Conservation (phyloP, 345 rosid species). For the Adansonia digitata region DNA sequence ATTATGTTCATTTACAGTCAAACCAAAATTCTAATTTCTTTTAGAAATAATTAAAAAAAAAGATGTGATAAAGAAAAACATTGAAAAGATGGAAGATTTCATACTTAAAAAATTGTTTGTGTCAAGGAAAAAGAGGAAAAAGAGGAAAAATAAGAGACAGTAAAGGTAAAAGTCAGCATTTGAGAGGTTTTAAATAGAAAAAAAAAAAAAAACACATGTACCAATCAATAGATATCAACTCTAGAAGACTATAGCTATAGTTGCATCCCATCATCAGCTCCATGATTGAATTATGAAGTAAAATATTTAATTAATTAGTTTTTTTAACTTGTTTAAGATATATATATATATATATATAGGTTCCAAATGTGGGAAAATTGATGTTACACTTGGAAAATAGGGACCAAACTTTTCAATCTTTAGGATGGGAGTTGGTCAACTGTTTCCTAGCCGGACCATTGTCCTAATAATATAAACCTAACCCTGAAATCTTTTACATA, state of each 20-base stretch:
- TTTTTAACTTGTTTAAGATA: no score
- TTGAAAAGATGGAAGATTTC: slow-evolving; percentile 14
- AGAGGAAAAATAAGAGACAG: neutral
- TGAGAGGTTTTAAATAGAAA: slow-evolving; percentile 9
- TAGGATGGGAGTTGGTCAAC: slow-evolving; percentile 20
- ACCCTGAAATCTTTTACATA: neutral
- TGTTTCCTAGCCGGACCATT: slow-evolving; percentile 5
- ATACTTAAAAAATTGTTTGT: neutral
- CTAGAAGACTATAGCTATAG: neutral
- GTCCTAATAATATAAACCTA: neutral
- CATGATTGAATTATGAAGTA: slow-evolving; percentile 4
- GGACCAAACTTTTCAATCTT: slow-evolving; percentile 9
- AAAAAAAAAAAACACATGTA: neutral
- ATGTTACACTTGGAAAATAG: neutral
- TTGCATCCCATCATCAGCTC: slow-evolving; percentile 14
- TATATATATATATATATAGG: no score
- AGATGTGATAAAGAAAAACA: slow-evolving; percentile 13
- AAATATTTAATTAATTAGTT: neutral
- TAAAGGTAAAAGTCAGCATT: slow-evolving; percentile 10
- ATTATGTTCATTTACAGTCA: neutral
- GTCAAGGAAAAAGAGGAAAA: no score
- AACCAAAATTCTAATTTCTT: slow-evolving; percentile 15
- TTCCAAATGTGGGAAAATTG: neutral
- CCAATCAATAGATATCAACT: slow-evolving; percentile 6
- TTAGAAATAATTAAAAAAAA: slow-evolving; percentile 13